These are phyloP conservation scores for Oropetium thomaeum DNA, from an alignment of 176 grass and related monocot genomes.

Conservation along the genomic window DNA sequence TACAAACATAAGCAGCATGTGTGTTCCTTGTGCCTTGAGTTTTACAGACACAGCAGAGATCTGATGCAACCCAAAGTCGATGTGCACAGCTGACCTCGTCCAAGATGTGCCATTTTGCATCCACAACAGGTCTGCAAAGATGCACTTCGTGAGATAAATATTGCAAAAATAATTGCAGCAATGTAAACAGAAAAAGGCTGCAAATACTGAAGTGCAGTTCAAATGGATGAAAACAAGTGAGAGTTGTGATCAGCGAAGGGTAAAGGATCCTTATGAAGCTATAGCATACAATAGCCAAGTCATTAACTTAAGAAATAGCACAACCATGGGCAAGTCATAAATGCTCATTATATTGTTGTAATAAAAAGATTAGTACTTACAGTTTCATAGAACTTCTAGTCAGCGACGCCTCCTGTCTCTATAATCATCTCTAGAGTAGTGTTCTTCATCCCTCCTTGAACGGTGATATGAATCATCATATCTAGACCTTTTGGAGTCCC, in stretches of 20 bases:
- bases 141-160: neutral
- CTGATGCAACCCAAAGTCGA: neutral
- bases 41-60: neutral
- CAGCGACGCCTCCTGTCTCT: slow-evolving; percentile 52
- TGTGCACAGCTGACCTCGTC: neutral
- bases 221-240: neutral
- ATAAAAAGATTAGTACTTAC: slow-evolving; percentile 9
- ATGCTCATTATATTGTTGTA: too few relatives aligned
- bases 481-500: slow-evolving; percentile 57
- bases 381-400: slow-evolving; percentile 9
- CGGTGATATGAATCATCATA: slow-evolving; percentile 41
- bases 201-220: slow-evolving; percentile 5
- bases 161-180: neutral
- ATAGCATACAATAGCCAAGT: neutral
- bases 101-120: neutral
- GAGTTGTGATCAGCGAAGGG: too few relatives aligned
- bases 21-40: neutral
- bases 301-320: neutral
- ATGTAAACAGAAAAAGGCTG: neutral
- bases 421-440: slow-evolving; percentile 49
- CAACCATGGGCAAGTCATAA: neutral
- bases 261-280: neutral
- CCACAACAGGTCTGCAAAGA: neutral
- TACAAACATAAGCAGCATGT: neutral
- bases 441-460: slow-evolving; percentile 49